These are phyloP conservation scores for Heterobasidion irregulare DNA, from an alignment of 1,284 basidiomycete genomes.

Conservation along the genomic window DNA sequence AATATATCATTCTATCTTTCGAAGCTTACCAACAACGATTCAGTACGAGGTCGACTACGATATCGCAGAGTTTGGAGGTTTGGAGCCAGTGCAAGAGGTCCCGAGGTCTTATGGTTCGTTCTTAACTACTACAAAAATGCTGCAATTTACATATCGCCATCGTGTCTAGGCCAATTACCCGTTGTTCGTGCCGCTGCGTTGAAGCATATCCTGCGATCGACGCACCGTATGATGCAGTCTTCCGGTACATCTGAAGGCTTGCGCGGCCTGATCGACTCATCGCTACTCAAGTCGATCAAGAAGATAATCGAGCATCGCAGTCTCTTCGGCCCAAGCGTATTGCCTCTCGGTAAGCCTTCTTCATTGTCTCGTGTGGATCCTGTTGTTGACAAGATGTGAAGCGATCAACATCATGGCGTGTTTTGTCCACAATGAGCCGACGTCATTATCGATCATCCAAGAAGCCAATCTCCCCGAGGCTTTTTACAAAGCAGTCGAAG, in stretches of 20 bases:
- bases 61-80: slow-evolving; percentile 45
- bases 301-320: slow-evolving; percentile 79
- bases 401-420: slow-evolving; percentile 97
- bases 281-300: slow-evolving; percentile 82
- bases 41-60: slow-evolving; percentile 65
- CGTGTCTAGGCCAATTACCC: slow-evolving; percentile 46
- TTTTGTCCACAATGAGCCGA: slow-evolving; percentile 98
- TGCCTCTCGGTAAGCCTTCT: slow-evolving; percentile 60
- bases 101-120: slow-evolving; percentile 48
- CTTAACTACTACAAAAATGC: background rate
- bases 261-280: slow-evolving; percentile 89
- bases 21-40: slow-evolving; percentile 8
- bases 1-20: background rate
- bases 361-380: slow-evolving; percentile 2
- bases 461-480: slow-evolving; percentile 87
- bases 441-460: slow-evolving; percentile 87
- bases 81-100: slow-evolving; percentile 37
- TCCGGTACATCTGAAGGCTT: slow-evolving; percentile 92
- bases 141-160: slow-evolving; percentile 3
- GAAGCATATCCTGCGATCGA: slow-evolving; percentile 88
- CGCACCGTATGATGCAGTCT: slow-evolving; percentile 95
- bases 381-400: slow-evolving; percentile 20
- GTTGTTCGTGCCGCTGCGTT: slow-evolving; percentile 67
- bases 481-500: slow-evolving; percentile 82
- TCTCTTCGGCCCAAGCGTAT: slow-evolving; percentile 82